These are phyloP conservation scores for Solanum tarijense DNA, from an alignment of 257 asterid species.

Conservation along the genomic window DNA sequence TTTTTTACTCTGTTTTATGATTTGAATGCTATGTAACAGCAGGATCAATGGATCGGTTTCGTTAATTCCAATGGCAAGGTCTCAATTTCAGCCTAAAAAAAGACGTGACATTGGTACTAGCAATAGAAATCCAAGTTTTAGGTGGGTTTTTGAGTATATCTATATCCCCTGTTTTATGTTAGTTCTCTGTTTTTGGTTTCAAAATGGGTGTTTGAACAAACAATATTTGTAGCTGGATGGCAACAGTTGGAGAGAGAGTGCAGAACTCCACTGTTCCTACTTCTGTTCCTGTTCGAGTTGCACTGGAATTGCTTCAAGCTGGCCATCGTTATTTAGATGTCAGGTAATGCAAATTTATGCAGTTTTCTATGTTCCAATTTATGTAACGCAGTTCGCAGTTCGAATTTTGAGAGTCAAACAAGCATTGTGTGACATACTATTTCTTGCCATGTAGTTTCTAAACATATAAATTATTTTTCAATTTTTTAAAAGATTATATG, in stretches of 20 bases:
- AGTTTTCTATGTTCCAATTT: not conserved
- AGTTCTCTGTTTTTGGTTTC: not conserved
- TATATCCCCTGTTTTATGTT: not conserved
- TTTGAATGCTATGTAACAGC: not conserved
- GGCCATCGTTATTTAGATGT: slow-evolving; percentile 74
- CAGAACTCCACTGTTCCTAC: slow-evolving; percentile 34
- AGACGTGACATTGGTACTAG: slow-evolving; percentile 12
- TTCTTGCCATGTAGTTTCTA: not conserved
- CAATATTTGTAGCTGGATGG: slow-evolving; percentile 23
- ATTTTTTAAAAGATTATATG: too few species aligned
- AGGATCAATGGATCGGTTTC: slow-evolving; percentile 11
- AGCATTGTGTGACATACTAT: not conserved
- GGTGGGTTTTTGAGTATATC: slow-evolving; percentile 11
- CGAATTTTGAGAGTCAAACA: not conserved
- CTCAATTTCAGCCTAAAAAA: slow-evolving; percentile 23
- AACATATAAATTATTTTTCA: too few species aligned
- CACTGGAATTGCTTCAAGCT: slow-evolving; percentile 64
- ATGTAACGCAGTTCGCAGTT: fast-evolving
- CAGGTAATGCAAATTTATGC: slow-evolving; percentile 24
- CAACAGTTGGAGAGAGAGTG: slow-evolving; percentile 23
- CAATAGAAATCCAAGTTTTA: slow-evolving; percentile 27
- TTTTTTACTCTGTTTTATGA: not conserved
- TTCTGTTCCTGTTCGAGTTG: slow-evolving; percentile 77
- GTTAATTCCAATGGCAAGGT: slow-evolving; percentile 9
- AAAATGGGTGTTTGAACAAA: not conserved